Conservation (phyloP, 2,329 filamentous ascomycete genomes). For the Trichoderma asperellum region DNA sequence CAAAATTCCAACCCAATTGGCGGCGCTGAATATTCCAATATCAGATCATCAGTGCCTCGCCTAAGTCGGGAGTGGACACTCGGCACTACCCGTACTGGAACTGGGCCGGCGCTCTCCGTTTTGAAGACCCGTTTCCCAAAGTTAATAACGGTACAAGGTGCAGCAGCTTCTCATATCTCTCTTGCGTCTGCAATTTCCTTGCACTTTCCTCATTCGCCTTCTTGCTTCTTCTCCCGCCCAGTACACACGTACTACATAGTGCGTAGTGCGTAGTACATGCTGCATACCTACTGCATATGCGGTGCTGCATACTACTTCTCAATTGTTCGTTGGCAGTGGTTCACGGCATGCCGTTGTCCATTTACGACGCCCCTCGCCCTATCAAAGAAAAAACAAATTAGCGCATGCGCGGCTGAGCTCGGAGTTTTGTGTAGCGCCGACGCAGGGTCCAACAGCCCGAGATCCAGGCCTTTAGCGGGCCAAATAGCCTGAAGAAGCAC, state of each 20-base stretch:
- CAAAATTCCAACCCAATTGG: not conserved
- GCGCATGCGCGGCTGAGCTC: slow-evolving; percentile 16
- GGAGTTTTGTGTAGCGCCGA: slow-evolving; percentile 22
- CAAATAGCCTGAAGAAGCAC: not conserved
- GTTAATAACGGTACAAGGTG: not conserved
- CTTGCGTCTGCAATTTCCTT: not conserved
- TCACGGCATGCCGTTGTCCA: not conserved
- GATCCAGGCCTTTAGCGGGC: slow-evolving; percentile 20
- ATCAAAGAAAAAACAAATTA: not conserved
- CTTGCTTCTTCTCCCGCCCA: not conserved
- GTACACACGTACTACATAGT: not conserved
- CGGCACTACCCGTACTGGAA: not conserved
- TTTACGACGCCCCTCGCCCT: not conserved
- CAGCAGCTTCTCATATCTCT: not conserved
- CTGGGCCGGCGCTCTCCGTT: not conserved
- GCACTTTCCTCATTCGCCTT: not conserved
- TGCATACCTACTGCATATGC: too few species aligned
- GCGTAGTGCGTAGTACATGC: too few species aligned
- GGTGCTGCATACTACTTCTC: not conserved
- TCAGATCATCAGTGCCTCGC: not conserved
- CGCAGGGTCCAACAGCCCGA: slow-evolving; percentile 17
- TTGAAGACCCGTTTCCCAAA: not conserved
- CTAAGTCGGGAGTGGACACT: not conserved
- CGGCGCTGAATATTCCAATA: not conserved
- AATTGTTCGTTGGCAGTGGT: too few species aligned